These are phyloP conservation scores for Russula griseocarnosa DNA, from an alignment of 768 basidiomycete genomes.

Conservation along the genomic window DNA sequence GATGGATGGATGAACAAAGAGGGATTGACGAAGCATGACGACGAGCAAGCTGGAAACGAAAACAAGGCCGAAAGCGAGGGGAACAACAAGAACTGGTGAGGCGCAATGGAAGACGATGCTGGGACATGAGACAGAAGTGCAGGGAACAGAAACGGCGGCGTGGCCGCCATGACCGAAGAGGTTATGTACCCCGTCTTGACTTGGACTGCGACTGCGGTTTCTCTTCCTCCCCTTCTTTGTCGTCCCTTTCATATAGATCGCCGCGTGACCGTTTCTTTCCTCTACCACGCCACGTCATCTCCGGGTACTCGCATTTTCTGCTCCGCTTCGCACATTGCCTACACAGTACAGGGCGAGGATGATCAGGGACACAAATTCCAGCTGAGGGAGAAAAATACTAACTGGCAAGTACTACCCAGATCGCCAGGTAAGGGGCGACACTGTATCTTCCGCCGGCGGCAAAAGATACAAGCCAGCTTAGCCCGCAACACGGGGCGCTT, in stretches of 20 bases:
- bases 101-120: neutral
- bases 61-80: constrained; percentile 15
- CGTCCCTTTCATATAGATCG: constrained; percentile 14
- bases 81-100: neutral
- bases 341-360: neutral
- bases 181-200: neutral
- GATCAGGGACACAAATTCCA: neutral
- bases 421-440: constrained; percentile 20
- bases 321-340: constrained; percentile 24
- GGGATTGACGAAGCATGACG: neutral
- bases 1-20: neutral
- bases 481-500: constrained; percentile 26
- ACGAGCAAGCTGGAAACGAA: constrained; percentile 1
- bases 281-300: constrained; percentile 26
- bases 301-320: constrained; percentile 22
- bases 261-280: constrained; percentile 10
- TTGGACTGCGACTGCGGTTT: neutral
- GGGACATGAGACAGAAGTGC: neutral
- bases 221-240: constrained; percentile 10
- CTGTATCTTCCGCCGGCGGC: constrained; percentile 26
- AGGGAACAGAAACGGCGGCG: too few relatives aligned
- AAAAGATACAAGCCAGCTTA: constrained; percentile 23
- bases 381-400: neutral
- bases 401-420: constrained; percentile 18
- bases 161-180: neutral